Conservation (phyloP, 495 filamentous ascomycete genomes). For the Penicillium mononematosum region DNA sequence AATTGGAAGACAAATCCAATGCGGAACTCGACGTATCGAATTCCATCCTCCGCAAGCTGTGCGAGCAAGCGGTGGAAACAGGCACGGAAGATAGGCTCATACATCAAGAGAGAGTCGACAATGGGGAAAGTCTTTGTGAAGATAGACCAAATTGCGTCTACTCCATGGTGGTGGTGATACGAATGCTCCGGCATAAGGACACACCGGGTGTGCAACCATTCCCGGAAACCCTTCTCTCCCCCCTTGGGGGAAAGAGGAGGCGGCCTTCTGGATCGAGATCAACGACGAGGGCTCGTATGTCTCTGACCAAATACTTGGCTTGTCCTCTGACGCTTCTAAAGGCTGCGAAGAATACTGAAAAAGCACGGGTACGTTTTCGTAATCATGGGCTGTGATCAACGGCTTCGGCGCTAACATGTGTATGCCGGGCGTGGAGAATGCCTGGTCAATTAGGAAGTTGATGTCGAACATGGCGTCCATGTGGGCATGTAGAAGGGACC, state of each 20-base stretch:
- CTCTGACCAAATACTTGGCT: slow-evolving; percentile 58
- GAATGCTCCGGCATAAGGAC: slow-evolving; percentile 69
- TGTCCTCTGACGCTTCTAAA: slow-evolving; percentile 16
- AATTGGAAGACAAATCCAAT: slow-evolving; percentile 62
- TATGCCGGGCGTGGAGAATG: slow-evolving; percentile 72
- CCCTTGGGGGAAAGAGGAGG: slow-evolving; percentile 71
- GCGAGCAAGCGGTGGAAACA: slow-evolving; percentile 68
- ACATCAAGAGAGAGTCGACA: slow-evolving; percentile 71
- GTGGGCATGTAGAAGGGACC: slow-evolving; percentile 83
- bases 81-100: slow-evolving; percentile 85
- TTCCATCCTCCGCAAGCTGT: slow-evolving; percentile 69
- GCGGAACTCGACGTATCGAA: slow-evolving; percentile 74
- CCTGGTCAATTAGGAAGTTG: slow-evolving; percentile 69
- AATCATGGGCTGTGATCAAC: slow-evolving; percentile 47
- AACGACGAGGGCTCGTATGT: slow-evolving; percentile 56
- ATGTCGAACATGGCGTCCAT: slow-evolving; percentile 87
- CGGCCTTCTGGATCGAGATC: slow-evolving; percentile 62
- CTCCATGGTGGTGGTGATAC: slow-evolving; percentile 75
- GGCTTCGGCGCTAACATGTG: slow-evolving; percentile 59
- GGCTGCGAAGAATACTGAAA: slow-evolving; percentile 53
- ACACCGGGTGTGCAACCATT: slow-evolving; percentile 74
- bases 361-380: slow-evolving; percentile 39
- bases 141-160: slow-evolving; percentile 75
- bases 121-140: slow-evolving; percentile 69
- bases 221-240: slow-evolving; percentile 66